Evolutionary conservation across 805 yeast genomes (phyloP), one percentile per base, ranked within the genome.

Genomic region (Pichia sporocuriosa): DNA sequence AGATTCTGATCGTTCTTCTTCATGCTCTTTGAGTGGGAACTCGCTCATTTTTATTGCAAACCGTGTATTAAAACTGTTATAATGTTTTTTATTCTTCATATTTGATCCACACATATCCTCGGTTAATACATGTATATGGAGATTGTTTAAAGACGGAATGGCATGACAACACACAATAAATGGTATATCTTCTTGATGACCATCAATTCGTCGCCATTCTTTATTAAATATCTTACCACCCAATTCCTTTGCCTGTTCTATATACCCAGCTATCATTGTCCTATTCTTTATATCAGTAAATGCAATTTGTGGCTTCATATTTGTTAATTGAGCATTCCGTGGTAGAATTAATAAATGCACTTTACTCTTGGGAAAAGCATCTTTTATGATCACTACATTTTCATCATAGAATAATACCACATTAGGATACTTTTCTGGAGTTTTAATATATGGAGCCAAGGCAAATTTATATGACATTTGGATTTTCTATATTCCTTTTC

Each of bases 51-150:
- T 62, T 1, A 83, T 75, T 43, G 84, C 84, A 55, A 85, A 85
- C 0, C 52, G 51, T 0, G 88, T 75, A 17, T 68, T 78, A 61
- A 85, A 85, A 3, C 88, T 79, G 54, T 79, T 79, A 58, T 76
- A 84, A 58, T 85, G 95, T 42, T 67, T 70, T 45, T 70, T 74
- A 50, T 77, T 66, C 56, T 83, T 84, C 62, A 84, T 42, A 21
- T 66, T 53, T 0, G 61, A 62, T 9, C 84, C 74, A 48, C 65
- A 52, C 52, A 81, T 72, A 58, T 85, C 95, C 37, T 63, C 66
- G 0, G 88, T 77, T 36, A 85, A 67, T 20, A 85, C 75, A 62
- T 85, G 95, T 16, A 85, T 63, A 53, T 85, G 95, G 34, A 84
- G 52, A 55, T 85, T 83, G 30, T 59, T 61, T 70, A 84, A 56